Evolutionary conservation across 768 basidiomycete genomes (phyloP), one percentile per base, ranked within the genome.

Genomic region (Boletus eberwhitei): DNA sequence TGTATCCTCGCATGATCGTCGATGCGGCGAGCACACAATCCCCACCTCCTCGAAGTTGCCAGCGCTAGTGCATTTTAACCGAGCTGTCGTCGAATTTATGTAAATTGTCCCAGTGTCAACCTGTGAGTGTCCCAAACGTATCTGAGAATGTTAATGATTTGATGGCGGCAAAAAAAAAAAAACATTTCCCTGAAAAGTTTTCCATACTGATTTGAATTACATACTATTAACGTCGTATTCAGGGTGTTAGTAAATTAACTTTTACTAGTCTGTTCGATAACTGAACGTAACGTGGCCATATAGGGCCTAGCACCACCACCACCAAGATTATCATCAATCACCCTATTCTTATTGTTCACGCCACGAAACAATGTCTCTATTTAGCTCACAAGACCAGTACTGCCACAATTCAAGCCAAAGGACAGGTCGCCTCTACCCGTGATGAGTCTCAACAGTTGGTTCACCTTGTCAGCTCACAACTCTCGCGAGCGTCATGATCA

Each of bases 1-100:
- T 9, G 13, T 45, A 14, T 21, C n/a, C 42, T 58, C 50, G 59
- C 50, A 46, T 58, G 59, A 57, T 31, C 50, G 29, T 37, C 24
- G 5, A 12, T 22, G 8, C 37, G 42, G 38, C 31, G 31, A 49
- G 19, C 39, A 7, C 31, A 4, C 32, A 31, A 29, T 39, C 8
- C 38, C 19, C 32, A 46, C 37, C 53, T 40, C 59, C 43, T 40
- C 42, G 24, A 35, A 24, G 16, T 24, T 32, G 48, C 52, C 44
- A 50, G 52, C 51, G 55, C 46, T 48, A 52, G 34, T 41, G 22
- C 19, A 26, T 38, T 51, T 49, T 12, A 49, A 32, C 50, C 50
- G 47, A 50, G 8, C 32, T 32, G 12, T 16, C 24, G 21, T 41
- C 49, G n/a, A 31, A 42, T 14, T 16, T 9, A 13, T 14, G 22